Percentiles rank a stretch among this genome's conserved stretches.
Conservation (phyloP, 2,329 filamentous ascomycete genomes). For the Teratosphaeria epicoccoides region DNA sequence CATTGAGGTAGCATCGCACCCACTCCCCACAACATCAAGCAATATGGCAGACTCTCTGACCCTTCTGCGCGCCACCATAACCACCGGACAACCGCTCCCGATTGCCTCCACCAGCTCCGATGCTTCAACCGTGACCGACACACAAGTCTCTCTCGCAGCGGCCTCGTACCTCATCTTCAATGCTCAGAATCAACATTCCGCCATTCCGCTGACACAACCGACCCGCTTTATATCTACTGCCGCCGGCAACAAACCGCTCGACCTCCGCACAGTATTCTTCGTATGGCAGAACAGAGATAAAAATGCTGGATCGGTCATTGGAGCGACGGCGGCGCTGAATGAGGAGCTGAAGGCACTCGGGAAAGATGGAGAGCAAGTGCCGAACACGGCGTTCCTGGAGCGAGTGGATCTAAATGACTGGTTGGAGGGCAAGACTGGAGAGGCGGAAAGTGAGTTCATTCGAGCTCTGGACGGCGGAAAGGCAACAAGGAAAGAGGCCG, state of each 20-base stretch:
- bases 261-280: slow-evolving; percentile 91
- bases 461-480: slow-evolving; percentile 63
- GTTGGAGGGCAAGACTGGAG: slow-evolving; percentile 80
- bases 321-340: slow-evolving; percentile 69
- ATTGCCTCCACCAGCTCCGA: slow-evolving; percentile 64
- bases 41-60: slow-evolving; percentile 55
- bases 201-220: slow-evolving; percentile 39
- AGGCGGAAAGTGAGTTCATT: slow-evolving; percentile 78
- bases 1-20: background rate
- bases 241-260: slow-evolving; percentile 28
- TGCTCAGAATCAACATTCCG: slow-evolving; percentile 43
- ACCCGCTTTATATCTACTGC: slow-evolving; percentile 79
- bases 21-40: background rate
- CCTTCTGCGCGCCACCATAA: slow-evolving; percentile 74
- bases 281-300: slow-evolving; percentile 91
- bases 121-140: slow-evolving; percentile 49
- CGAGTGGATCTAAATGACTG: slow-evolving; percentile 84
- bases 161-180: slow-evolving; percentile 54
- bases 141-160: slow-evolving; percentile 53
- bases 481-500: slow-evolving; percentile 41
- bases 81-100: slow-evolving; percentile 51
- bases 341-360: slow-evolving; percentile 51
- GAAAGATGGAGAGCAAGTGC: slow-evolving; percentile 54
- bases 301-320: slow-evolving; percentile 83
- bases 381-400: slow-evolving; percentile 86